Percentiles rank a stretch among this genome's conserved stretches.
Conservation (phyloP, 805 yeast genomes). For the Hanseniaspora jakobsenii region DNA sequence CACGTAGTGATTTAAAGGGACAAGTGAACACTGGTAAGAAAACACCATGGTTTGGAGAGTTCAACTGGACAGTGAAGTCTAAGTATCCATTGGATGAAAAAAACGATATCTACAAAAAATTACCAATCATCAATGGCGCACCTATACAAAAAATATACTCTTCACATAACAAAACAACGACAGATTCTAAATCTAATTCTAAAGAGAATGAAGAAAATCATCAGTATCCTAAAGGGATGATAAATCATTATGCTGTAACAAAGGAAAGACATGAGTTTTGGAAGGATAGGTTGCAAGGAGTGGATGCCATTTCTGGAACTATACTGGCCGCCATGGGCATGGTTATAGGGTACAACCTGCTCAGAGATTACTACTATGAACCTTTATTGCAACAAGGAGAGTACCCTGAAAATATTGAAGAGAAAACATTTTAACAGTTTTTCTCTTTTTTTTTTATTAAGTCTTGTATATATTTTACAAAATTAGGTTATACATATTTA, state of each 20-base stretch:
- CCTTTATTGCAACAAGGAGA: too few relatives aligned
- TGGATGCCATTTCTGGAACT: constrained; percentile 30
- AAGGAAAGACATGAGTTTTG: constrained; percentile 20
- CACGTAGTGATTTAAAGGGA: constrained; percentile 44
- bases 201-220: constrained; percentile 27
- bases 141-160: too few relatives aligned
- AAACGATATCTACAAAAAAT: constrained; percentile 27
- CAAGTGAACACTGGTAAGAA: constrained; percentile 14
- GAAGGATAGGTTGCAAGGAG: constrained; percentile 23
- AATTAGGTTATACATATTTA: too few relatives aligned
- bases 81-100: constrained; percentile 50
- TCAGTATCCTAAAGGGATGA: constrained; percentile 17
- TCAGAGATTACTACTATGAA: constrained; percentile 3
- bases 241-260: constrained; percentile 18
- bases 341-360: constrained; percentile 5
- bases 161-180: too few relatives aligned
- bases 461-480: too few relatives aligned
- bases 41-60: constrained; percentile 18
- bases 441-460: too few relatives aligned
- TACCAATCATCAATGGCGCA: constrained; percentile 20
- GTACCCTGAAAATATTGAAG: too few relatives aligned
- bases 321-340: background rate
- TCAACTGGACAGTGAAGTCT: constrained; percentile 40
- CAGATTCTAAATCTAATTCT: too few relatives aligned
- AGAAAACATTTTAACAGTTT: too few relatives aligned